A percentile compares a stretch with the other conserved stretches of the same genome.
phyloP scores from a whole-genome alignment of 2,329 filamentous ascomycete genomes.

The Plectosphaerella cucumerina region DNA sequence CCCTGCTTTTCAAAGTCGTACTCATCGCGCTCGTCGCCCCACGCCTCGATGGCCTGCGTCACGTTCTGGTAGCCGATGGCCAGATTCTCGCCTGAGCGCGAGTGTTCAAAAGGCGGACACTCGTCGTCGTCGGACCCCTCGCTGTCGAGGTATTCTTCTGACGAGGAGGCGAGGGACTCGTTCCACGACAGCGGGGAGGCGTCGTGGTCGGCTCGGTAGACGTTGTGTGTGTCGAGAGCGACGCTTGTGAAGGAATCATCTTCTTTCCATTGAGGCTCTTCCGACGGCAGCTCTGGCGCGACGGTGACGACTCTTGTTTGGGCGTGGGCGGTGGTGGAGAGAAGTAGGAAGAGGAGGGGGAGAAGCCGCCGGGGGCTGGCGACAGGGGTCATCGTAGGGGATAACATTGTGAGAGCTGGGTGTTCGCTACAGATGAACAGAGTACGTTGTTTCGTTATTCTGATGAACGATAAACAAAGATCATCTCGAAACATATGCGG shows the following conservation, averaged over 20 bases:
- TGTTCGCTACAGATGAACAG: too few species aligned
- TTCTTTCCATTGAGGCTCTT: slow-evolving; percentile 25
- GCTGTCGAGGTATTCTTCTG: slow-evolving; percentile 41
- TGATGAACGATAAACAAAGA: too few species aligned
- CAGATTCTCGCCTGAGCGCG: slow-evolving; percentile 62
- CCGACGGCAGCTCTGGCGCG: not conserved
- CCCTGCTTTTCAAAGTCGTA: slow-evolving; percentile 57
- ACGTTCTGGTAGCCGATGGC: slow-evolving; percentile 62
- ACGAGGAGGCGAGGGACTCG: slow-evolving; percentile 52
- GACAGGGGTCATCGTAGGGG: too few species aligned
- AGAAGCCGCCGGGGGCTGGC: too few species aligned
- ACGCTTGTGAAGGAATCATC: slow-evolving; percentile 40
- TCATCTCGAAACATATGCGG: too few species aligned
- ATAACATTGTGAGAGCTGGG: too few species aligned
- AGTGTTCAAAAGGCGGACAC: slow-evolving; percentile 48
- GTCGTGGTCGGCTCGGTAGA: slow-evolving; percentile 60
- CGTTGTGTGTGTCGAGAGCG: slow-evolving; percentile 64
- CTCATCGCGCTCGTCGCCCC: slow-evolving; percentile 55
- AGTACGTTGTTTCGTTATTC: too few species aligned
- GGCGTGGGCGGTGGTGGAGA: not conserved
- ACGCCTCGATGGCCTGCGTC: slow-evolving; percentile 56
- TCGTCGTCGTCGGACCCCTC: slow-evolving; percentile 13
- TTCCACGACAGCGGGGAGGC: slow-evolving; percentile 62
- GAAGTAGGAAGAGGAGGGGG: not conserved
- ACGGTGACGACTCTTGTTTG: not conserved